Base-by-base conservation (phyloP, 2,329 filamentous ascomycete species). In the Xylaria sp. region DNA sequence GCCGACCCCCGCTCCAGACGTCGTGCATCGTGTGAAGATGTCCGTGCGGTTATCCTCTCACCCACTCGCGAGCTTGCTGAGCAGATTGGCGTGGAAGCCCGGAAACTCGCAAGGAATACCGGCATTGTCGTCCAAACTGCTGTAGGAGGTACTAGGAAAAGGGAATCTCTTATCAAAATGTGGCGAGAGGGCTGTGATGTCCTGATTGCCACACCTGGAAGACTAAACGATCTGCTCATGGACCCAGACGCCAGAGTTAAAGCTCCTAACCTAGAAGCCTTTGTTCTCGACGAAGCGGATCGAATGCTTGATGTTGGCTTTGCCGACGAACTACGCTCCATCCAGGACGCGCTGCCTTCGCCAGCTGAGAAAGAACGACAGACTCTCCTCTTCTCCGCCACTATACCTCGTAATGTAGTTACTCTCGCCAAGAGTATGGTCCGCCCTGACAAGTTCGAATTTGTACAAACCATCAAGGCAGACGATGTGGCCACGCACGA, bases 281-380 rank as follows among this genome's bases (percentile, higher is more conserved):
- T 99, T 55, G 94, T 98, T 73, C 91, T 99, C 56, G 96, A 99
- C 76, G 96, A 99, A 86, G 96, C 96, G 76, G 96, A 99, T 82
- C 93, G 96, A 76, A 98, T 99, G 93, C 88, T 99, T 79, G 96
- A 99, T 84, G 96, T 97, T 85, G 96, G 92, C 2, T 95, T 95
- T 76, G 85, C 90, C 66, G 84, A 84, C 44, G 90, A 90, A 65
- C 86, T 95, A 60, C 81, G 85, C 59, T 80, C 87, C 1, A 93
- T 95, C 65, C 82, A 89, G 65, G 68, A 78, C 0, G 77, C 82
- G 52, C 86, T 98, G 10, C 95, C 95, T 2, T 82, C 86, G 56
- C 86, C 87, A 7, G 75, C 79, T 0, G 81, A 90, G 62, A 88
- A 91, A 69, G 86, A 91, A 63, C 90, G 95, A 59, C 96, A 99